Base-by-base conservation (phyloP, 805 yeast species). In the Metschnikowia sp. region DNA sequence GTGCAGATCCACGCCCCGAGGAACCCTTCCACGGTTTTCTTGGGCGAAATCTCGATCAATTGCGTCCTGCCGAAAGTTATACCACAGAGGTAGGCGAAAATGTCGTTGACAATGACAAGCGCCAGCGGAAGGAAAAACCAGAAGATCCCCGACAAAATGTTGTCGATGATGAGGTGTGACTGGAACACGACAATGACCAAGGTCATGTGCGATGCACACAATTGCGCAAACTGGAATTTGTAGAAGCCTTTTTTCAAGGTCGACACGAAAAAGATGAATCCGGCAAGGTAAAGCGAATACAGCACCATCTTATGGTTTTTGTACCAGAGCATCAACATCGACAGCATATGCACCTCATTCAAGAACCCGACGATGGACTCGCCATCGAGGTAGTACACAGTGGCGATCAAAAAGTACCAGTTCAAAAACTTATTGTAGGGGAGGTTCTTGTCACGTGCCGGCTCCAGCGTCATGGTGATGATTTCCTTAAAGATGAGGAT, bases 1-100 rank as follows among this genome's bases (percentile, higher is more conserved):
- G 99, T 94, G 62, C 94, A 92, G 40, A 89, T 68, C 99, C 99
- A 94, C 13, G 98, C 99, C 44, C 99, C 99, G 42, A 92, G 70
- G 61, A 94, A 94, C 3, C 99, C 99, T 71, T 94, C 99, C 33
- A 92, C 90, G 3, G 99, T 94, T 70, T 94, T 94, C 69, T 94
- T 94, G 48, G 99, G 99, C 10, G 97, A 88, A 53, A 94, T 89
- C 43, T 86, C 89, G 57, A 94, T 88, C 60, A 94, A 79, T 62
- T 88, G 96, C 34, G 97, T 92, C 53, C 77, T 81, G 46, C 99
- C 99, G 70, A 94, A 89, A 2, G 98, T 88, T 55, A 94, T 94
- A 39, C 99, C 99, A 70, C 98, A 94, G 41, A 94, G 74, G 64
- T 94, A 94, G 26, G 99, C 99, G 76, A 89, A 91, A 45, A 92